Evolutionary conservation across 2,329 filamentous ascomycete species (phyloP).

Genomic region (Talaromyces islandicus): DNA sequence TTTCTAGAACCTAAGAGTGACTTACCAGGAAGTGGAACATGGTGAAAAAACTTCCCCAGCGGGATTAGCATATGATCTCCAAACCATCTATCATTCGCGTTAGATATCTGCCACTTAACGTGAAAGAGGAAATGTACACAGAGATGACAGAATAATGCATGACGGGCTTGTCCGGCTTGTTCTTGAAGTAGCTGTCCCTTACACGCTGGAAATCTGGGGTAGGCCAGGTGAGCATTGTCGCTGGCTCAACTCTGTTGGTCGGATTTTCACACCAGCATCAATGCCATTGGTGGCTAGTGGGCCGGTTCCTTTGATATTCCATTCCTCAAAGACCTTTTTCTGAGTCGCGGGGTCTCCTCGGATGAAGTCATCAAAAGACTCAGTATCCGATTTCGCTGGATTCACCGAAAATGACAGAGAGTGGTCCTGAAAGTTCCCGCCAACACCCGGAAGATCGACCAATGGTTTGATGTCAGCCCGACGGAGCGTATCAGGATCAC

Average conservation of each 20-base stretch:
- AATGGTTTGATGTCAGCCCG: conserved; percentile 62
- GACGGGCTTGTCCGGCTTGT: conserved; percentile 79
- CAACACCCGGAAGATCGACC: conserved; percentile 66
- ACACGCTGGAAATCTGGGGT: conserved; percentile 67
- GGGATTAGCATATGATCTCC: conserved; percentile 56
- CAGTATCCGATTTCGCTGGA: conserved; percentile 66
- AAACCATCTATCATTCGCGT: conserved; percentile 23
- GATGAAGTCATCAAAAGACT: conserved; percentile 75
- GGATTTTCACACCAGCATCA: conserved; percentile 72
- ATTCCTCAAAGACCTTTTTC: conserved; percentile 68
- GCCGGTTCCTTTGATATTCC: conserved; percentile 73
- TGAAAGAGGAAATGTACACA: conserved; percentile 29
- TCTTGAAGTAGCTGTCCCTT: conserved; percentile 77
- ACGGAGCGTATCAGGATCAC: conserved; percentile 65
- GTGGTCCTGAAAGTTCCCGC: conserved; percentile 72
- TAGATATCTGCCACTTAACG: neutral
- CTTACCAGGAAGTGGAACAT: conserved; percentile 70
- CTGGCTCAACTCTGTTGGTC: conserved; percentile 64
- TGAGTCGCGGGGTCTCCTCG: conserved; percentile 68
- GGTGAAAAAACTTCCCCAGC: conserved; percentile 71
- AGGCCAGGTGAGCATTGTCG: conserved; percentile 65
- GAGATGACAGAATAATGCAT: conserved; percentile 80
- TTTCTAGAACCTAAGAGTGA: neutral
- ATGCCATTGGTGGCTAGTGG: conserved; percentile 74
- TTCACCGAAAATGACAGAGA: conserved; percentile 66